Evolutionary conservation across 352 stramenopile species (phyloP), one percentile per base, ranked within the genome.

Genomic region (Phytophthora pinifolia): DNA sequence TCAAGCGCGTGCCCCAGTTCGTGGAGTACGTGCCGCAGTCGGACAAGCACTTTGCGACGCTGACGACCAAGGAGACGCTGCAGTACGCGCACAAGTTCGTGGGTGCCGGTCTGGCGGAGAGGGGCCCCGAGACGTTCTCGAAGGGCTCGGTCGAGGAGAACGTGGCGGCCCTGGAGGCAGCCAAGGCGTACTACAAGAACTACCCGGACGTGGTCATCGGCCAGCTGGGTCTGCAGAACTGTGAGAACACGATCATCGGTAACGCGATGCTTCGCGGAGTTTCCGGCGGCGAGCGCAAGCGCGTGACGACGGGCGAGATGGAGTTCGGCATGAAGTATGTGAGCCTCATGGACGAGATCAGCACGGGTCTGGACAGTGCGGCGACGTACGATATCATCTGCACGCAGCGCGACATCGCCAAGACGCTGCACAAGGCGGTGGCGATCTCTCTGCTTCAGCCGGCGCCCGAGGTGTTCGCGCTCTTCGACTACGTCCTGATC

Each of bases 231-330:
- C 65, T 87, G 13, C 55, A 74, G 42, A 71, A 76, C 47, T 76
- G 67, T 51, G 53, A 73, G 50, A 57, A 86, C 54, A 87, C 76
- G 15, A 80, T 88, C 39, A 70, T 88, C 14, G 78, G 78, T 8
- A 65, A 88, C 31, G 62, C 47, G 12, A 72, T 88, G 46, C 44
- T 76, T 6, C 71, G 78, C n/a, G 79, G 80, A 20, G 70, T 91
- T 27, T 89, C 74, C 4, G 79, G 80, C 13, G 79, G 82, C 15
- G 56, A 65, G 49, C 65, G 76, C 17, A 86, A 85, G 70, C 77
- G 82, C 39, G 78, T 91, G 56, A 91, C 80, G n/a, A 76, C 66
- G 8, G 80, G 78, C 17, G 76, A 91, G 72, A 98, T 98, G 79
- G 65, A 94, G 39, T 82, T 92, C 43, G 89, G 48, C 81, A 88